These are phyloP conservation scores for Boechera divaricarpa DNA, from an alignment of 345 rosid genomes.

Conservation along the genomic window DNA sequence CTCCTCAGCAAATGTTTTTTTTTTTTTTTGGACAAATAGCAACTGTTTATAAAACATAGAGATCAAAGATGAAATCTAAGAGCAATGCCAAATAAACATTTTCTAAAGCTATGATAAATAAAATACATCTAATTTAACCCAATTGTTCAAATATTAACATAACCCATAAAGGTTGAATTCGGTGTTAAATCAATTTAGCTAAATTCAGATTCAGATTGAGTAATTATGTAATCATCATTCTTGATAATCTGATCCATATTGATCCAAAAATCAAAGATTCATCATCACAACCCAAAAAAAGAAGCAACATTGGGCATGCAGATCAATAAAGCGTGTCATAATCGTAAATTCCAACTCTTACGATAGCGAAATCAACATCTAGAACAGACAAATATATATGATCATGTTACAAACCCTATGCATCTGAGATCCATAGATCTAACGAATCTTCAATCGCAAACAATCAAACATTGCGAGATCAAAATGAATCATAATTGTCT, in stretches of 20 bases:
- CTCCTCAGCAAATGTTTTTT: background rate
- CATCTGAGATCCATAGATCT: background rate
- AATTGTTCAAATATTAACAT: background rate
- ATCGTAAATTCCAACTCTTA: background rate
- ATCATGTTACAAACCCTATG: background rate
- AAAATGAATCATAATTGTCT: background rate
- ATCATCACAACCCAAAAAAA: background rate
- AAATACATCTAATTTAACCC: background rate
- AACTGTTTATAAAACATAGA: no score
- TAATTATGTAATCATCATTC: background rate
- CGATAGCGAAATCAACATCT: slow-evolving; percentile 4
- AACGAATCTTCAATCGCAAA: background rate
- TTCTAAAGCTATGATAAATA: background rate
- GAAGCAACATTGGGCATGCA: background rate
- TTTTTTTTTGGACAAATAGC: no score
- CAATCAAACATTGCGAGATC: slow-evolving; percentile 10
- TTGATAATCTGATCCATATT: background rate
- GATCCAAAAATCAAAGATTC: background rate
- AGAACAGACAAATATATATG: background rate
- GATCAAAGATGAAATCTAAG: background rate
- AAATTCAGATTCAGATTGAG: background rate
- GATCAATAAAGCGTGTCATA: background rate
- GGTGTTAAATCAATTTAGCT: background rate
- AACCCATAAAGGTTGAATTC: background rate
- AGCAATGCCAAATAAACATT: background rate